These are phyloP conservation scores for Xylogone sp. DNA, from an alignment of 2,329 filamentous ascomycete genomes.

Conservation along the genomic window DNA sequence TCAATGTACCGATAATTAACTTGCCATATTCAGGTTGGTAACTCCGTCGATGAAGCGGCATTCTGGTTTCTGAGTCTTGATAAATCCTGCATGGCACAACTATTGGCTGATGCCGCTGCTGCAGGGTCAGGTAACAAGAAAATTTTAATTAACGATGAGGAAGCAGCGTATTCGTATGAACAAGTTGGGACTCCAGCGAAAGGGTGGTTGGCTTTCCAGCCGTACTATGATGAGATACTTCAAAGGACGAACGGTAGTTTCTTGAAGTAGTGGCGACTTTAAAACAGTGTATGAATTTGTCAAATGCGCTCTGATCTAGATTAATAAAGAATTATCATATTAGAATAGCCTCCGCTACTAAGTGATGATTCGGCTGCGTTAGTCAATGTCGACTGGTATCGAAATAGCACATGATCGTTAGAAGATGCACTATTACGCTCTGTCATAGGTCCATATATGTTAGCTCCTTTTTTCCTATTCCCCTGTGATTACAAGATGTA, in stretches of 20 bases:
- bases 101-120: constrained; percentile 51
- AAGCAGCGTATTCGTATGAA: constrained; percentile 62
- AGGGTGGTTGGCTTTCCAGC: constrained; percentile 49
- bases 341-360: too few species aligned
- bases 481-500: too few species aligned
- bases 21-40: constrained; percentile 25
- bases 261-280: too few species aligned
- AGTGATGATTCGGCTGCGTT: too few species aligned
- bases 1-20: neutral
- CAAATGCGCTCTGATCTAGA: too few species aligned
- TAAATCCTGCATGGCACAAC: constrained; percentile 37
- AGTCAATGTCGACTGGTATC: too few species aligned
- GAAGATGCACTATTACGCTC: too few species aligned
- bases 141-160: constrained; percentile 60
- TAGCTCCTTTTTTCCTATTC: too few species aligned
- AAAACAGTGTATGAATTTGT: too few species aligned
- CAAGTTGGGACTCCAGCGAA: constrained; percentile 54
- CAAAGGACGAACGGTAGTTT: constrained; percentile 47
- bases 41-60: constrained; percentile 42
- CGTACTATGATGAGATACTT: constrained; percentile 50
- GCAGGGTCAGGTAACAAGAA: constrained; percentile 56
- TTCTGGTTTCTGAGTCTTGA: constrained; percentile 47
- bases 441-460: too few species aligned
- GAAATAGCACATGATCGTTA: too few species aligned
- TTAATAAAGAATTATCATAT: too few species aligned